These are phyloP conservation scores for Carex pumila DNA, from an alignment of 176 grass and related monocot genomes.

Conservation along the genomic window DNA sequence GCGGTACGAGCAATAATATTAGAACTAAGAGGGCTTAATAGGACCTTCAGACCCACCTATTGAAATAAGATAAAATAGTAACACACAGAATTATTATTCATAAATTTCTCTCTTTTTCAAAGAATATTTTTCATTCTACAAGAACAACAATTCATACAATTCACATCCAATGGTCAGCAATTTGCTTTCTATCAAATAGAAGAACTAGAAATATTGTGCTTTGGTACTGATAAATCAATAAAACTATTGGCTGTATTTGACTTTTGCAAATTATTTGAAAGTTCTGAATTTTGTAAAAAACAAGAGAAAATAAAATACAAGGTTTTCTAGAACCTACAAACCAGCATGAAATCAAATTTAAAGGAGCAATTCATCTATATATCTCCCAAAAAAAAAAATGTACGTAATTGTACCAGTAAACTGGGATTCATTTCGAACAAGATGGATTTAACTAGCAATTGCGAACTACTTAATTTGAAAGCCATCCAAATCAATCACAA, in stretches of 20 bases:
- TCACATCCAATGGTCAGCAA: not conserved
- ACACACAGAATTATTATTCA: not conserved
- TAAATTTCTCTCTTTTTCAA: not conserved
- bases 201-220: not conserved
- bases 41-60: slow-evolving; percentile 25
- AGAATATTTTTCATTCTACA: not conserved
- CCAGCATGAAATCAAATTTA: not conserved
- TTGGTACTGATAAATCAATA: not conserved
- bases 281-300: not conserved
- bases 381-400: too few relatives aligned
- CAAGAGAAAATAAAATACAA: not conserved
- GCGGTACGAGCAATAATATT: slow-evolving; percentile 31
- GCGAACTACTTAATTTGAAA: too few relatives aligned
- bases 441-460: too few relatives aligned
- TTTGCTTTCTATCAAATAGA: not conserved
- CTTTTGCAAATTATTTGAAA: not conserved
- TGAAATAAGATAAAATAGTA: not conserved
- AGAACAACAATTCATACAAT: not conserved
- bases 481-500: too few relatives aligned
- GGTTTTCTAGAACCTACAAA: not conserved
- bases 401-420: too few relatives aligned
- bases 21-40: slow-evolving; percentile 27
- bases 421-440: too few relatives aligned
- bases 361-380: too few relatives aligned
- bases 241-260: not conserved